phyloP scores from a whole-genome alignment of 1,284 basidiomycete genomes.

The Tilletia caries region DNA sequence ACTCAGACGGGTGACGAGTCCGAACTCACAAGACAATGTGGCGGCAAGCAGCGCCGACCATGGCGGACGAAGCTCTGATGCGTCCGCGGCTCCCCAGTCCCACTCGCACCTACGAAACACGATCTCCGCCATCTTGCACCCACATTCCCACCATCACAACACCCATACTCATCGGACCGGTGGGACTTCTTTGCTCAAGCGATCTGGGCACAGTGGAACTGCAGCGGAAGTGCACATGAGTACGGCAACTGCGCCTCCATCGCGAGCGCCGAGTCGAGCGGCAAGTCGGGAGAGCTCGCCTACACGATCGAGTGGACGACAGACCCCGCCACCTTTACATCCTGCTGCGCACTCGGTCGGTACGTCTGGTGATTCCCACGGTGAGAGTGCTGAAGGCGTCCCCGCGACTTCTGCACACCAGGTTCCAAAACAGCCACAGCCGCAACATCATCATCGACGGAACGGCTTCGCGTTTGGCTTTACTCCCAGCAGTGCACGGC shows the following conservation, averaged over 20 bases:
- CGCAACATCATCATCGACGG: not conserved
- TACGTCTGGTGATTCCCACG: not conserved
- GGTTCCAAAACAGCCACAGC: not conserved
- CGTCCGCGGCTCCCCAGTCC: not conserved
- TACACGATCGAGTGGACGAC: conserved; percentile 1
- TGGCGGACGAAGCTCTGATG: no score
- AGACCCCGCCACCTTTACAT: not conserved
- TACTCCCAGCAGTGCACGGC: conserved; percentile 1
- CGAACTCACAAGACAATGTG: not conserved
- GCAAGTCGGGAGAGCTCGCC: conserved; percentile 7
- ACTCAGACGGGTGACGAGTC: not conserved
- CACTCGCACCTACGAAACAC: conserved; percentile 7
- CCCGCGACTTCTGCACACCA: no score
- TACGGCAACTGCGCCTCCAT: conserved; percentile 9
- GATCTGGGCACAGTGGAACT: not conserved
- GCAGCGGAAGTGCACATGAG: not conserved
- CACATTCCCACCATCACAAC: not conserved
- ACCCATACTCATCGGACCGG: not conserved
- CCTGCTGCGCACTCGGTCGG: not conserved
- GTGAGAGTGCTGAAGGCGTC: no score
- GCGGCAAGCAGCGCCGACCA: no score
- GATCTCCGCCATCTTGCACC: not conserved
- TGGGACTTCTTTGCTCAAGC: not conserved
- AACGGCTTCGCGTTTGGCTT: conserved; percentile 2
- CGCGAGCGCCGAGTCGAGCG: not conserved